A percentile compares a stretch with the other conserved stretches of the same genome.
These are phyloP conservation scores for Cercospora nicotianae DNA, from an alignment of 2,329 filamentous ascomycete genomes.

Conservation along the genomic window DNA sequence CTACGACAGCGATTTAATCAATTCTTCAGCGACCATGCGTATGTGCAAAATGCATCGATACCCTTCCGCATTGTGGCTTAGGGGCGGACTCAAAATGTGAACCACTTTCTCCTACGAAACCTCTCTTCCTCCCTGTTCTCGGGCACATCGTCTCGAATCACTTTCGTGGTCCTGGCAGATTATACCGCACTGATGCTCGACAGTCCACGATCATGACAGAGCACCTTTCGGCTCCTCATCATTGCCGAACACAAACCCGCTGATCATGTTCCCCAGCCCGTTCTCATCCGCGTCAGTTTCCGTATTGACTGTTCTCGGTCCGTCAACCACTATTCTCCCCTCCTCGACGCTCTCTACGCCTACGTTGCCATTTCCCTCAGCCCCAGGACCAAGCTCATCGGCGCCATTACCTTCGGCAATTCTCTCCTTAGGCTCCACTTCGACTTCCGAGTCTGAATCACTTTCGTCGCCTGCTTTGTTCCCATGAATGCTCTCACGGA, in stretches of 20 bases:
- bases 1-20: neutral
- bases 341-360: neutral
- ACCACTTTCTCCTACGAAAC: neutral
- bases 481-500: neutral
- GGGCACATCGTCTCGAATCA: neutral
- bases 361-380: neutral
- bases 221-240: neutral
- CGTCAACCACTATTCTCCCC: neutral
- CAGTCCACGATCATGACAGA: neutral
- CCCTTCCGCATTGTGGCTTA: neutral
- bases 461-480: neutral
- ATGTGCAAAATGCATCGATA: constrained; percentile 2
- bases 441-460: neutral
- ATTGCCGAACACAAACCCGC: neutral
- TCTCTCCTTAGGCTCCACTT: neutral
- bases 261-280: constrained; percentile 1
- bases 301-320: neutral
- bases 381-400: neutral
- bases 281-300: neutral
- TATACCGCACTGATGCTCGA: neutral
- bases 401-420: neutral
- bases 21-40: neutral
- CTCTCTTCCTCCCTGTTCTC: neutral
- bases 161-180: neutral
- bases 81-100: neutral